Percentiles rank a stretch among this genome's conserved stretches.
phyloP scores from a whole-genome alignment of 2,329 filamentous ascomycete genomes.

The Botrytis byssoidea region DNA sequence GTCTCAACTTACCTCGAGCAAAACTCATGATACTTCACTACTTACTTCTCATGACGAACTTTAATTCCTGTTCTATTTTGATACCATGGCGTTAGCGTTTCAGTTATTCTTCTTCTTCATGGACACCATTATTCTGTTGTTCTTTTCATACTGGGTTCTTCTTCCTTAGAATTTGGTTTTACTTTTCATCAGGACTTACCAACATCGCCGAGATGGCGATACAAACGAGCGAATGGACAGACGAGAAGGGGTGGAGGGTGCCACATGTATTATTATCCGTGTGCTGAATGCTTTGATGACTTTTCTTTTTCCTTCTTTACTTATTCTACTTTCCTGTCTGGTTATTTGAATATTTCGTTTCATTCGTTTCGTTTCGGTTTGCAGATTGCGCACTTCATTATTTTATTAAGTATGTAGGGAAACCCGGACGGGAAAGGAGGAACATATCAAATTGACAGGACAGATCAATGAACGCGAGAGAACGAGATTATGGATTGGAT shows the following conservation, averaged over 20 bases:
- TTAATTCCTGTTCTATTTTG: neutral
- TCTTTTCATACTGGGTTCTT: too few species aligned
- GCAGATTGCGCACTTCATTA: too few species aligned
- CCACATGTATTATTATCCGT: neutral
- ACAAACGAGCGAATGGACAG: too few species aligned
- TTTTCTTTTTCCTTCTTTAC: neutral
- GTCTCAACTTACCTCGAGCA: neutral
- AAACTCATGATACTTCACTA: neutral
- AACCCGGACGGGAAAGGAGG: too few species aligned
- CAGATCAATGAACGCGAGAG: neutral
- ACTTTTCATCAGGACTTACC: neutral
- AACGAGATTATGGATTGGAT: neutral
- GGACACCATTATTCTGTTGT: neutral
- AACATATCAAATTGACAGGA: neutral
- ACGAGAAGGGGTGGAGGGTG: neutral
- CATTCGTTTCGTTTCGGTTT: neutral
- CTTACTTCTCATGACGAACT: neutral
- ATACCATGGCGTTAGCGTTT: conserved; percentile 13
- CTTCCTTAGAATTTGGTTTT: neutral
- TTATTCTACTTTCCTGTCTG: neutral
- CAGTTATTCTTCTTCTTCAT: neutral
- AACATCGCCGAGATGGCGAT: neutral
- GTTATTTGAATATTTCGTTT: neutral
- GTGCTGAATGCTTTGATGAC: neutral
- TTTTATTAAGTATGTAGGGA: neutral